phyloP scores from a whole-genome alignment of 1,284 basidiomycete genomes.

The Paramarasmius palmivorus region DNA sequence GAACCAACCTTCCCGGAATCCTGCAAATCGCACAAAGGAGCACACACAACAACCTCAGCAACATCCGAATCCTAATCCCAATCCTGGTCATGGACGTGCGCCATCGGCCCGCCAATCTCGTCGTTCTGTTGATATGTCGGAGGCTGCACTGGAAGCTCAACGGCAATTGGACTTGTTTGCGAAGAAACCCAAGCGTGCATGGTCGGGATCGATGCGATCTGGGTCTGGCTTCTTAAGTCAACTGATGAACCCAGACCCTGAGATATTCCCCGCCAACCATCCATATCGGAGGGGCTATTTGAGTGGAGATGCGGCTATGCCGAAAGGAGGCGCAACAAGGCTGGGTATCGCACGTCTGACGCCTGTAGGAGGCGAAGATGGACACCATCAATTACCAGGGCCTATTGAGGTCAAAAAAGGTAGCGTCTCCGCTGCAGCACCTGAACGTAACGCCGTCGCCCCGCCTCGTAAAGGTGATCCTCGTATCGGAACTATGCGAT shows the following conservation, averaged over 20 bases:
- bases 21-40: conserved; percentile 2
- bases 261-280: no score
- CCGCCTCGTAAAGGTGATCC: not conserved
- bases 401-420: not conserved
- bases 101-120: conserved; percentile 18
- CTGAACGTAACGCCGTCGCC: not conserved
- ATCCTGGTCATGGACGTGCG: conserved; percentile 1
- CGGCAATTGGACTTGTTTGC: conserved; percentile 54
- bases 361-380: conserved; percentile 1
- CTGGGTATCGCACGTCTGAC: conserved; percentile 12
- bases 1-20: no score
- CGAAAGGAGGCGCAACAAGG: conserved; percentile 15
- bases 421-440: not conserved
- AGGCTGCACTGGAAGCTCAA: conserved; percentile 62
- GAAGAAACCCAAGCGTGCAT: no score
- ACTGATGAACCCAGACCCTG: no score
- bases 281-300: conserved; percentile 36
- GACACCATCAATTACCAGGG: not conserved
- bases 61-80: no score
- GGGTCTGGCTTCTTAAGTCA: no score
- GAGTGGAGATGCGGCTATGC: conserved; percentile 47
- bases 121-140: conserved; percentile 18
- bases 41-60: conserved; percentile 20
- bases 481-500: not conserved
- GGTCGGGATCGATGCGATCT: no score